Evolutionary conservation across 169 alveolate species (phyloP), one percentile per base, ranked within the genome.

Genomic region (Plasmodium adleri): DNA sequence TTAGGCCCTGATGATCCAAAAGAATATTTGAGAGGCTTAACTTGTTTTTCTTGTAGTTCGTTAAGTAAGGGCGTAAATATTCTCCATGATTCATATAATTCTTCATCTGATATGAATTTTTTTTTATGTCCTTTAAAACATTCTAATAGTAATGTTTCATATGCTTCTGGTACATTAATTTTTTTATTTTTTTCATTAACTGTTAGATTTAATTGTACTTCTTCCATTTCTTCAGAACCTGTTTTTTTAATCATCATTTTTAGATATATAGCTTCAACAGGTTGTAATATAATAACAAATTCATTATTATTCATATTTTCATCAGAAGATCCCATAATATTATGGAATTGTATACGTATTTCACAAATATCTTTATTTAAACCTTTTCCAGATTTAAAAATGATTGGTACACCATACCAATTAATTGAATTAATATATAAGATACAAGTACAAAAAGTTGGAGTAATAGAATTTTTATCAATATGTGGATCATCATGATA

Each of bases 51-150:
- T 2, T 91, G 93, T 71, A 93, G 70, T 73, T 91, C 92, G 67
- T 88, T 75, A 32, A 93, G 92, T 56, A 91, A 59, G 2, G 96
- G 96, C 8, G 96, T 93, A 58, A 93, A 93, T 56, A 93, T 93
- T 59, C 96, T 90, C 96, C 96, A 93, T 0, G 96, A 91, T 67
- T 91, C 96, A 20, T 88, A 74, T 49, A 93, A 67, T 54, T 93
- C 96, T 39, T 91, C 96, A 39, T 92, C 91, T 52, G 95, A 68
- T 13, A 93, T 94, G 39, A 93, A 93, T 72, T 90, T 78, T 59
- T 72, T 73, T 63, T 86, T 74, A 80, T 88, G 90, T 28, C 96
- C 95, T 64, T 73, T 74, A 45, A 88, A 54, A 26, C 89, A 88
- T 45, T 93, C 94, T 58, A 74, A 64, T n/a, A 93, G 32, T 45